Conservation (phyloP, 179 eudicot genomes). For the Camellia oleifera region DNA sequence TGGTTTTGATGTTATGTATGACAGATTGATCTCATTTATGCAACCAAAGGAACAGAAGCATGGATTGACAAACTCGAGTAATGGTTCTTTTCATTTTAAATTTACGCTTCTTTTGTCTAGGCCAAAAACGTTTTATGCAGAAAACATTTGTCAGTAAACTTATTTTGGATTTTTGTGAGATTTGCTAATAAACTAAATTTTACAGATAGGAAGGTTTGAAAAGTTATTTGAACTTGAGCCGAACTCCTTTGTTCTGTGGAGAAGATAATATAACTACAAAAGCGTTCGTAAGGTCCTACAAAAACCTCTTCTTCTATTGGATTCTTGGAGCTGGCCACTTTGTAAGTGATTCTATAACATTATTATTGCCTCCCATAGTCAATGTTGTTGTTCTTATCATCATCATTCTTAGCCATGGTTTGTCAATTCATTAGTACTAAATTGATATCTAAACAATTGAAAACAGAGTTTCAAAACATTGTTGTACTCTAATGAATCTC, state of each 20-base stretch:
- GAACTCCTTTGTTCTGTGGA: slow-evolving; percentile 62
- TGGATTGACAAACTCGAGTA: slow-evolving; percentile 87
- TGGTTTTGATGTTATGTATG: too few relatives aligned
- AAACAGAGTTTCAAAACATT: not conserved
- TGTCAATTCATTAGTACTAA: not conserved
- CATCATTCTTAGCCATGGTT: too few relatives aligned
- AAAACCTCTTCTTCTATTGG: slow-evolving; percentile 67
- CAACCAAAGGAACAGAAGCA: slow-evolving; percentile 76
- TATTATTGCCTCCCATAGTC: not conserved
- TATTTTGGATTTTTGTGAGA: not conserved
- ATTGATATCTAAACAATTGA: not conserved
- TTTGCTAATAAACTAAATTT: not conserved
- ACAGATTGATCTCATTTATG: slow-evolving; percentile 73
- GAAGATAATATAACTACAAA: slow-evolving; percentile 31
- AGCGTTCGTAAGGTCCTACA: slow-evolving; percentile 47
- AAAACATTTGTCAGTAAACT: not conserved
- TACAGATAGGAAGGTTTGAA: slow-evolving; percentile 60
- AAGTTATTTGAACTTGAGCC: slow-evolving; percentile 25
- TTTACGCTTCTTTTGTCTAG: not conserved
- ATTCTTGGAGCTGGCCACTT: slow-evolving; percentile 72
- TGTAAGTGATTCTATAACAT: slow-evolving; percentile 33
- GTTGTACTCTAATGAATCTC: too few relatives aligned
- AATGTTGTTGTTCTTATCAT: not conserved
- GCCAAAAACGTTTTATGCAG: too few relatives aligned
- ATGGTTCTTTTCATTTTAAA: not conserved